These are phyloP conservation scores for Cruciata laevipes DNA, from an alignment of 257 asterid species.

Conservation along the genomic window DNA sequence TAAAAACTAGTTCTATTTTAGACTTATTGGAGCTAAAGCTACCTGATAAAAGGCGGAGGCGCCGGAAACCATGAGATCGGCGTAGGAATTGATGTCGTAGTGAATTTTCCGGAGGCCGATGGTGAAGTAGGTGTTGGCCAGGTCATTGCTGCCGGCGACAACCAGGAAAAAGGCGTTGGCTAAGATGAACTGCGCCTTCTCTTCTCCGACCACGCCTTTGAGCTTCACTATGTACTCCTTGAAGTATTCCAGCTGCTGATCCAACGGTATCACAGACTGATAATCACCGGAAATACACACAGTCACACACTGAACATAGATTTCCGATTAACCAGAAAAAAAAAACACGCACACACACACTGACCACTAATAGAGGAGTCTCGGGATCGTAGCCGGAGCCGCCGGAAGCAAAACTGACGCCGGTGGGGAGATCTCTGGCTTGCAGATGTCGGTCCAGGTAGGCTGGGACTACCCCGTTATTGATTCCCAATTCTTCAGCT, in stretches of 20 bases:
- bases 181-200: slow-evolving; percentile 32
- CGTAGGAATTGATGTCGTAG: slow-evolving; percentile 42
- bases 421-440: slow-evolving; percentile 44
- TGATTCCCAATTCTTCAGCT: slow-evolving; percentile 59
- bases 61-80: slow-evolving; percentile 47
- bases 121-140: slow-evolving; percentile 74
- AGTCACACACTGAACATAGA: background rate
- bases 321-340: no score
- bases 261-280: slow-evolving; percentile 52
- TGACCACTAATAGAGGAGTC: slow-evolving; percentile 36
- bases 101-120: slow-evolving; percentile 30
- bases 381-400: slow-evolving; percentile 68
- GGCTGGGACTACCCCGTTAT: slow-evolving; percentile 52
- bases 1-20: background rate
- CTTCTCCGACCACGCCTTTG: slow-evolving; percentile 49
- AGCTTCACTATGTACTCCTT: slow-evolving; percentile 58
- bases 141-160: slow-evolving; percentile 75
- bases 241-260: slow-evolving; percentile 49
- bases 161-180: slow-evolving; percentile 37
- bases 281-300: background rate
- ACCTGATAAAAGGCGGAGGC: slow-evolving; percentile 61
- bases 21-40: no score
- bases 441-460: slow-evolving; percentile 54
- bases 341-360: no score
- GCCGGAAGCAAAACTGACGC: slow-evolving; percentile 96